These are phyloP conservation scores for Hyphopichia fennica DNA, from an alignment of 1,139 yeast genomes.

Conservation along the genomic window DNA sequence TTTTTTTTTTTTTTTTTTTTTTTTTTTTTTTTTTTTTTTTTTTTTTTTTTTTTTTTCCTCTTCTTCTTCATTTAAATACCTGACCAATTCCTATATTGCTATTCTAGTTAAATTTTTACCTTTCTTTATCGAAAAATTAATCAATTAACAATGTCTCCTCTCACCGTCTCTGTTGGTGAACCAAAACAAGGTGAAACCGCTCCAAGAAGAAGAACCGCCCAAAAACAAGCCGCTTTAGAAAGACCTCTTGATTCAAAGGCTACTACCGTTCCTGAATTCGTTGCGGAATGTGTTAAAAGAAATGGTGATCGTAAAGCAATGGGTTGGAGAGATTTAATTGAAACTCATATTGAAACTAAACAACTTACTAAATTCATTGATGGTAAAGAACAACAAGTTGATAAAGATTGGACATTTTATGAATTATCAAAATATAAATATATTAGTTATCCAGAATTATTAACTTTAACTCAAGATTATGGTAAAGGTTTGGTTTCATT, in stretches of 20 bases:
- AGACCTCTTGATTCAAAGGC: conserved; percentile 63
- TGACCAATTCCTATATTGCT: background rate
- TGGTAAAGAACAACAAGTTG: conserved; percentile 69
- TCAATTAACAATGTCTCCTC: conserved; percentile 24
- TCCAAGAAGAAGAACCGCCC: conserved; percentile 74
- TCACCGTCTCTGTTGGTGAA: conserved; percentile 73
- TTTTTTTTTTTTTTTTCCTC: background rate
- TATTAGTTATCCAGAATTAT: conserved; percentile 62
- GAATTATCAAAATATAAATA: conserved; percentile 75
- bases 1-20: background rate
- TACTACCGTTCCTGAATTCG: conserved; percentile 67
- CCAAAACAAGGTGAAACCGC: conserved; percentile 88
- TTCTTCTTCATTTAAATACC: background rate
- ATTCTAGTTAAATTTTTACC: background rate
- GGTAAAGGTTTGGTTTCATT: conserved; percentile 76
- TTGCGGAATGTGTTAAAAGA: conserved; percentile 61
- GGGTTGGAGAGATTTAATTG: conserved; percentile 79
- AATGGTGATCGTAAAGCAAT: conserved; percentile 58
- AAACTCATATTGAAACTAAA: conserved; percentile 75
- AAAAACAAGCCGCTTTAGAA: conserved; percentile 53
- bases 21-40: background rate
- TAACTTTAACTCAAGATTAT: conserved; percentile 47
- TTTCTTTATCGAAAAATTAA: background rate
- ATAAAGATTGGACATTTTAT: conserved; percentile 85
- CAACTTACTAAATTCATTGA: conserved; percentile 72